phyloP scores from a whole-genome alignment of 768 basidiomycete species.

The Trametes gibbosa region DNA sequence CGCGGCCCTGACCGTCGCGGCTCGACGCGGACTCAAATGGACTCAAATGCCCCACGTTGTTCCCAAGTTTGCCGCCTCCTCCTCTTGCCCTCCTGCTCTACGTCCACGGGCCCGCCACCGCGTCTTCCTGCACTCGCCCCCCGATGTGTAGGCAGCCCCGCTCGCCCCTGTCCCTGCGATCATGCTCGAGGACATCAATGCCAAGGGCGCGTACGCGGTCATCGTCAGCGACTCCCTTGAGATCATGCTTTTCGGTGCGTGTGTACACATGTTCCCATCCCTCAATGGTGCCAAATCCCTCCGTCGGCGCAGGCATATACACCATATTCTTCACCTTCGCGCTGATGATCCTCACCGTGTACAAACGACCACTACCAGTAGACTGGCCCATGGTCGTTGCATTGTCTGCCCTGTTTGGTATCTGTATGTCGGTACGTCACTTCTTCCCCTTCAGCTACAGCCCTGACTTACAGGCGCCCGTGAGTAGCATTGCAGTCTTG shows the following conservation, averaged over 20 bases:
- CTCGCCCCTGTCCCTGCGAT: not conserved
- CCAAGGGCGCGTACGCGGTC: slow-evolving; percentile 12
- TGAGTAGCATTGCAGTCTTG: slow-evolving; percentile 9
- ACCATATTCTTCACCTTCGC: slow-evolving; percentile 13
- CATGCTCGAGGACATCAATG: slow-evolving; percentile 8
- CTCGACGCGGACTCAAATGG: not conserved
- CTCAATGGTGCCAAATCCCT: not conserved
- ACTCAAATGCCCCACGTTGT: not conserved
- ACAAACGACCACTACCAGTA: slow-evolving; percentile 10
- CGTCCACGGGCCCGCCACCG: not conserved
- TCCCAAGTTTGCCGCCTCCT: too few species aligned
- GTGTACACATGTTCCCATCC: not conserved
- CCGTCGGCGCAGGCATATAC: slow-evolving; percentile 5
- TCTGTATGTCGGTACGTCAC: slow-evolving; percentile 10
- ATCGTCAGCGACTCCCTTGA: slow-evolving; percentile 14
- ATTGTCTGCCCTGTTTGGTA: not conserved
- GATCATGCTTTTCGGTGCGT: slow-evolving; percentile 14
- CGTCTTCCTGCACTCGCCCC: not conserved
- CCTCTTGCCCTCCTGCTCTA: not conserved
- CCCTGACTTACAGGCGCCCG: not conserved
- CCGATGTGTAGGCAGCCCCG: not conserved
- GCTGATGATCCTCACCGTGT: slow-evolving; percentile 9
- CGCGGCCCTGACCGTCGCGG: not conserved
- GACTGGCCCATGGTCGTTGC: not conserved
- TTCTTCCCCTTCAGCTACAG: not conserved